Evolutionary conservation across 306 rosid genomes (phyloP).

Genomic region (Hippophae gyantsensis): DNA sequence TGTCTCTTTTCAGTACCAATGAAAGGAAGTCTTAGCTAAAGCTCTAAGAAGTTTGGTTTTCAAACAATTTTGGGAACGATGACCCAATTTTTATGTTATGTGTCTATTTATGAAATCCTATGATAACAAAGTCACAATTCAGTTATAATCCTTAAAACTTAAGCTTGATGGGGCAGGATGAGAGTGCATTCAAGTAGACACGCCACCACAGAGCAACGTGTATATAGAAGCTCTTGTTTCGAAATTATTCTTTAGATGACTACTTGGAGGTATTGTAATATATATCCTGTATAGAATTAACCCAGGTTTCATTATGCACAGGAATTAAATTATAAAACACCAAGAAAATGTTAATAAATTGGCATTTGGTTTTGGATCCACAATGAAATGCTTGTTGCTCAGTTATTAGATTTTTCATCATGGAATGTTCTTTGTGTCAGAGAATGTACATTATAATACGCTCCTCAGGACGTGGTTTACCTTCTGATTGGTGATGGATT

Average conservation of each 20-base stretch:
- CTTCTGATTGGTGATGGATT: no score
- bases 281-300: not conserved
- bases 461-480: no score
- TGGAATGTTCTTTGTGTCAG: no score
- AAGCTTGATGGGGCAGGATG: constrained; percentile 4
- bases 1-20: constrained; percentile 42
- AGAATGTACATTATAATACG: no score
- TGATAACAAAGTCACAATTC: no score
- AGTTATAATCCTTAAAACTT: no score
- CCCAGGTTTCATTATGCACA: no score
- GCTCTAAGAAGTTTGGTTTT: constrained; percentile 24
- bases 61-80: constrained; percentile 14
- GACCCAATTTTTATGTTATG: not conserved
- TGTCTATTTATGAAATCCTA: not conserved
- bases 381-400: no score
- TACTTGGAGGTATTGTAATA: not conserved
- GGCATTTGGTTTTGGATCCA: no score
- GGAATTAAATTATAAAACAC: no score
- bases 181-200: not conserved
- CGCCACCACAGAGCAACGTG: not conserved
- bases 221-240: not conserved
- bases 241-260: constrained; percentile 3
- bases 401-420: no score
- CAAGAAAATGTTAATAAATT: no score
- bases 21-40: constrained; percentile 30